Base-by-base conservation (phyloP, 768 basidiomycete genomes). In the Trametes meyenii region DNA sequence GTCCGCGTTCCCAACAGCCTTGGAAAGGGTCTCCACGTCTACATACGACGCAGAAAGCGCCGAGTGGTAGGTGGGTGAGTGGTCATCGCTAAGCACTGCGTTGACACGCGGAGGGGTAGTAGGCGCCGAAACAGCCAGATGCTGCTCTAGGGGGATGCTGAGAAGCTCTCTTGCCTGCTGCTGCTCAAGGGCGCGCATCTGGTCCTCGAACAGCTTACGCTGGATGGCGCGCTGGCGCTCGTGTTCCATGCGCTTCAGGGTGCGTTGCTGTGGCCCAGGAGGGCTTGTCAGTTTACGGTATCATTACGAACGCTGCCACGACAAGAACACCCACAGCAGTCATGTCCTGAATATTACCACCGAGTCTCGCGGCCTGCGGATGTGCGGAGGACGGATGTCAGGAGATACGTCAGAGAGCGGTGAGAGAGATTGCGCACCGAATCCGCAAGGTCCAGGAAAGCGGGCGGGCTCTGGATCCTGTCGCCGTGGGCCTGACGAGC, bases 381-480 rank as follows among this genome's bases (percentile, higher is more conserved):
- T 66, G 66, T 55, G 63, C 62, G 23, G 55, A 19, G 64, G 53
- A 40, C 60, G 12, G 65, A 59, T 19, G 53, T 50, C 52, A 24
- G 51, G n/a, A 23, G 35, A 61, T 45, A 58, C 51, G 46, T 65
- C 36, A 63, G 46, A 45, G 44, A 57, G 59, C 56, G 23, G 29
- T 23, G 51, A 23, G 49, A 40, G 23, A n/a, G 43, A 58, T 39
- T 45, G 84, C 91, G 70, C 74, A 94, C 93, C 68, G 93, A 94
- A 78, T 95, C 93, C 61, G 93, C 93, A 70, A 95, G 86, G 81
- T 95, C 93, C 77, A 95, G 81, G 78, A 95, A 95, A 60, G 93
- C 93, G 65, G 93, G 91, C 19, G 93, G 92, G 75, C 89, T 94
- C 70, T 90, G 89, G 80, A 90, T 92, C 74, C 87, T 81, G 66